Evolutionary conservation across 768 basidiomycete genomes (phyloP).

Genomic region (Phanerochaete sordida): DNA sequence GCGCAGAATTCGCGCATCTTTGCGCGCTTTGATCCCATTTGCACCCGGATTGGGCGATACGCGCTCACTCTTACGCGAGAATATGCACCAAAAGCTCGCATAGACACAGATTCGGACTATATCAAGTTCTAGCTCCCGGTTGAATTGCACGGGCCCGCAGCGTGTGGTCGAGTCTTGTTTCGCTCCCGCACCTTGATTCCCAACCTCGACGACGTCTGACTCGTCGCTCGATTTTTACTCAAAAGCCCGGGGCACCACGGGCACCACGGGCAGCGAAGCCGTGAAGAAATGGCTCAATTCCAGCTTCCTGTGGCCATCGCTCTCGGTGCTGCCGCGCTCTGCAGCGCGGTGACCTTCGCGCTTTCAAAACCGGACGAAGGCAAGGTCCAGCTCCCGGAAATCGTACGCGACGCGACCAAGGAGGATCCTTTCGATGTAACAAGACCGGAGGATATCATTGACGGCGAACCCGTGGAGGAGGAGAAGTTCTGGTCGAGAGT

Average conservation of each 20-base stretch:
- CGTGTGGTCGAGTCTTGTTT: background rate
- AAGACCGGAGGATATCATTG: constrained; percentile 62
- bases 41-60: no score
- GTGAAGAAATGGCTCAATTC: constrained; percentile 48
- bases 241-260: background rate
- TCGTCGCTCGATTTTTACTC: background rate
- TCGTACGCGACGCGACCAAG: constrained; percentile 20
- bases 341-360: constrained; percentile 42
- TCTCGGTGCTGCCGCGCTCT: constrained; percentile 39
- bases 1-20: no score
- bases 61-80: no score
- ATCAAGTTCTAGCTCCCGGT: no score
- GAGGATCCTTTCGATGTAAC: constrained; percentile 71
- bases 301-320: constrained; percentile 50
- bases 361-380: constrained; percentile 40
- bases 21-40: no score
- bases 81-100: no score
- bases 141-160: no score
- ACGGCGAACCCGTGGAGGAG: constrained; percentile 64
- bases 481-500: constrained; percentile 58
- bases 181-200: background rate
- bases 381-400: constrained; percentile 43
- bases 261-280: background rate
- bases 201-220: background rate
- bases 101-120: no score